These are phyloP conservation scores for Zychaea mexicana DNA, from an alignment of 371 early-diverging fungal species.

Conservation along the genomic window DNA sequence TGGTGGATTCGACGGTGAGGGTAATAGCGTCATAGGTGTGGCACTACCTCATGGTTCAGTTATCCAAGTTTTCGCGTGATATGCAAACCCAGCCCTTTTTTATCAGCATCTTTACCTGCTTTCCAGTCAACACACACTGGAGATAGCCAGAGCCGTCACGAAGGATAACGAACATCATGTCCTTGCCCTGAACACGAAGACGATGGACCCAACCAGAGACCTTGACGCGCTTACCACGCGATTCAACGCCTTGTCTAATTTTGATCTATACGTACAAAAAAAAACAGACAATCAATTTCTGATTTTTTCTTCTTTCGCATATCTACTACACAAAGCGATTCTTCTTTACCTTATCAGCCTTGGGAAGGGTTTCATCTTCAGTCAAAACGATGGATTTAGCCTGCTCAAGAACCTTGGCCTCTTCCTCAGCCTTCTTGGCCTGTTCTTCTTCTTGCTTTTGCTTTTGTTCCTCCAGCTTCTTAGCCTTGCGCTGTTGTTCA, in stretches of 20 bases:
- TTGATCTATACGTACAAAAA: slow-evolving; percentile 66
- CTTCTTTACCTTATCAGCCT: slow-evolving; percentile 64
- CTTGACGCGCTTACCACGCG: slow-evolving; percentile 83
- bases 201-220: slow-evolving; percentile 98
- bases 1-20: slow-evolving; percentile 90
- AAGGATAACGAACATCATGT: slow-evolving; percentile 93
- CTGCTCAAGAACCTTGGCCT: slow-evolving; percentile 80
- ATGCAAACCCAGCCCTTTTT: neutral
- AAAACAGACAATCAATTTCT: neutral
- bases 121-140: slow-evolving; percentile 92
- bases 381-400: slow-evolving; percentile 81
- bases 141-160: slow-evolving; percentile 95
- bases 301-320: neutral
- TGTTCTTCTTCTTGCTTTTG: slow-evolving; percentile 71
- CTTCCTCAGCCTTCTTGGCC: slow-evolving; percentile 69
- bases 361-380: slow-evolving; percentile 79
- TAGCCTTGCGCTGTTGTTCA: slow-evolving; percentile 70
- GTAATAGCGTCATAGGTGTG: slow-evolving; percentile 95
- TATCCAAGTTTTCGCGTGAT: no score
- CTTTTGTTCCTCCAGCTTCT: slow-evolving; percentile 72
- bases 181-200: slow-evolving; percentile 94
- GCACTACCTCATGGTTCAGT: slow-evolving; percentile 59
- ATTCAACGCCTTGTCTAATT: slow-evolving; percentile 66
- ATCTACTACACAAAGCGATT: neutral
- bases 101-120: slow-evolving; percentile 59